These are phyloP conservation scores for Vitis rotundifolia DNA, from an alignment of 164 flowering plant genomes.

Conservation along the genomic window DNA sequence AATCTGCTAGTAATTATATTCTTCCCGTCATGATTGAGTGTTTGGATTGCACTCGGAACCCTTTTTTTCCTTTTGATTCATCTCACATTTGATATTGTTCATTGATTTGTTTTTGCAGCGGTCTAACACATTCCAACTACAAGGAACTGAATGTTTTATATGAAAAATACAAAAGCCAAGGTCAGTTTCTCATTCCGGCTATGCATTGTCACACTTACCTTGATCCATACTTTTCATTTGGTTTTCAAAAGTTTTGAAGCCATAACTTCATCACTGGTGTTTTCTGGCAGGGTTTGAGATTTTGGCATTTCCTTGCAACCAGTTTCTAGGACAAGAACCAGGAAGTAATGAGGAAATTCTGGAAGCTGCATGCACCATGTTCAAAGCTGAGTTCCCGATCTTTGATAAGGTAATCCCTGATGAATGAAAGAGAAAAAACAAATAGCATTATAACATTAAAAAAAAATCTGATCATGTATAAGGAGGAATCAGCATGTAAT, in stretches of 20 bases:
- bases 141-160: conserved; percentile 76
- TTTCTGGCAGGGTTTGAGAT: conserved; percentile 71
- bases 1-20: too few species aligned
- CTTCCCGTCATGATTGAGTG: too few species aligned
- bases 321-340: conserved; percentile 86
- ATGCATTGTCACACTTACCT: not conserved
- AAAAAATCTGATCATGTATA: too few species aligned
- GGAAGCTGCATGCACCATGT: conserved; percentile 67
- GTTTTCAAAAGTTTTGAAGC: not conserved
- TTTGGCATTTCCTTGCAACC: conserved; percentile 96
- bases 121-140: conserved; percentile 81
- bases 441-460: too few species aligned
- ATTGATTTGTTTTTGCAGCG: conserved; percentile 45
- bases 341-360: conserved; percentile 77
- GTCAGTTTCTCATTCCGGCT: conserved; percentile 34
- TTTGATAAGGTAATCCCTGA: conserved; percentile 70
- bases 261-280: not conserved
- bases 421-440: not conserved
- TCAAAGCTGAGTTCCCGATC: conserved; percentile 91
- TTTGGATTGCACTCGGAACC: too few species aligned
- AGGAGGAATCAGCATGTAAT: too few species aligned
- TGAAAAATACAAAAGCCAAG: conserved; percentile 80
- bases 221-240: not conserved
- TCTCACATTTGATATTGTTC: not conserved
- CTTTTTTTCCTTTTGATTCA: not conserved